Percentiles rank a stretch among this genome's conserved stretches.
Conservation (phyloP, 2,329 filamentous ascomycete genomes). For the Ascochyta lentis region DNA sequence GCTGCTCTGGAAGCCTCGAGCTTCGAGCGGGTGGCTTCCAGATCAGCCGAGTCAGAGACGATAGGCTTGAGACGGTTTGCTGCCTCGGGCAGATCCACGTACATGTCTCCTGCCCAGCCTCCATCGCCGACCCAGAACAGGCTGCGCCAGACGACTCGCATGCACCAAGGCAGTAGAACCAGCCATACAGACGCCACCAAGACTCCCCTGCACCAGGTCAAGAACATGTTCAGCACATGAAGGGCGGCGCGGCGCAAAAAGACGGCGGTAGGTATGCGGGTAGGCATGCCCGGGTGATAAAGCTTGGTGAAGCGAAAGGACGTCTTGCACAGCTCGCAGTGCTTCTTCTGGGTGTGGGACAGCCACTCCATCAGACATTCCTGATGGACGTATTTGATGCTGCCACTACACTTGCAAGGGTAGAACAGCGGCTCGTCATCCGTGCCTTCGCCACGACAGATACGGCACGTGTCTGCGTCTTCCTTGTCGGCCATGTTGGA, state of each 20-base stretch:
- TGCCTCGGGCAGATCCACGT: conserved; percentile 26
- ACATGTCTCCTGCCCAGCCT: conserved; percentile 63
- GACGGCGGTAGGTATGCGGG: conserved; percentile 77
- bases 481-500: conserved; percentile 42
- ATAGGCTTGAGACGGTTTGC: conserved; percentile 4
- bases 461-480: conserved; percentile 87
- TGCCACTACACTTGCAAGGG: conserved; percentile 98
- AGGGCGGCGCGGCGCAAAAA: conserved; percentile 80
- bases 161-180: conserved; percentile 84
- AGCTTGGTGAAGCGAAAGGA: conserved; percentile 98
- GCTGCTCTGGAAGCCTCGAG: conserved; percentile 26
- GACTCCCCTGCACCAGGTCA: conserved; percentile 79
- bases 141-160: conserved; percentile 90
- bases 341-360: conserved; percentile 97
- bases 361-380: conserved; percentile 99
- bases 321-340: conserved; percentile 99
- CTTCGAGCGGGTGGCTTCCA: conserved; percentile 28
- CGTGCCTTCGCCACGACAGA: conserved; percentile 90
- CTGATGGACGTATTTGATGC: conserved; percentile 98
- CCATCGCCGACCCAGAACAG: conserved; percentile 94
- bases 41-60: conserved; percentile 16
- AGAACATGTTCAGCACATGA: conserved; percentile 73
- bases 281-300: conserved; percentile 93
- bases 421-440: conserved; percentile 88
- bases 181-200: conserved; percentile 90